phyloP scores from a whole-genome alignment of 2,329 filamentous ascomycete species.

The Pseudopithomyces maydicus region DNA sequence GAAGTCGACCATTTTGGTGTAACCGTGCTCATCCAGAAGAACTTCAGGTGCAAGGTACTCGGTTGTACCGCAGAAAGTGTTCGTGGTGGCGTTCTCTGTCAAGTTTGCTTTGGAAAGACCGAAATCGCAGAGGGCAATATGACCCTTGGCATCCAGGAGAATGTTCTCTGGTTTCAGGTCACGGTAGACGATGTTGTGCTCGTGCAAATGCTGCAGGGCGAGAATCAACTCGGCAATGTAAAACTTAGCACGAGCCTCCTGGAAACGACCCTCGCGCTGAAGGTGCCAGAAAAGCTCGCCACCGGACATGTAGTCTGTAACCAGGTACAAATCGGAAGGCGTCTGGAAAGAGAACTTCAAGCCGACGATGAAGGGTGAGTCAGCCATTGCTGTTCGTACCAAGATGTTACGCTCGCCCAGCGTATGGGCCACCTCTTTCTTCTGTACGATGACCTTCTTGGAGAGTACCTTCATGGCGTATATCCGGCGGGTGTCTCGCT shows the following conservation, averaged over 20 bases:
- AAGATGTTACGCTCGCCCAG: constrained; percentile 97
- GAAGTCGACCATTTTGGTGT: constrained; percentile 99
- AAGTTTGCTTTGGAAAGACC: constrained; percentile 96
- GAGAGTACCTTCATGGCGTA: constrained; percentile 99
- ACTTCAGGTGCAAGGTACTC: constrained; percentile 97
- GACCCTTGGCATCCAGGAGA: constrained; percentile 91
- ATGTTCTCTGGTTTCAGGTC: constrained; percentile 99
- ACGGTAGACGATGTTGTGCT: constrained; percentile 97
- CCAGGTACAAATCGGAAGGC: constrained; percentile 93
- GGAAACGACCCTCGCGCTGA: constrained; percentile 94
- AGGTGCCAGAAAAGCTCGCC: constrained; percentile 98
- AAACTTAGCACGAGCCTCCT: constrained; percentile 94
- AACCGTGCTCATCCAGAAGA: constrained; percentile 91
- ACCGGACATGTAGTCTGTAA: constrained; percentile 99
- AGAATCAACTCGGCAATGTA: constrained; percentile 98
- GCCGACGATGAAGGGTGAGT: constrained; percentile 96
- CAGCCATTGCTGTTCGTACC: constrained; percentile 91
- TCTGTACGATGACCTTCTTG: constrained; percentile 99
- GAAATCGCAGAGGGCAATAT: constrained; percentile 97
- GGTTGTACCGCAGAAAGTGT: constrained; percentile 98
- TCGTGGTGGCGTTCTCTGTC: constrained; percentile 96
- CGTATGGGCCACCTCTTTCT: constrained; percentile 98
- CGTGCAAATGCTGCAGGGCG: constrained; percentile 90
- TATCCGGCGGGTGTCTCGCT: constrained; percentile 93
- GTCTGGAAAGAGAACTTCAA: constrained; percentile 99